Conservation (phyloP, 441 rosid species). For the Croton laevigatus region DNA sequence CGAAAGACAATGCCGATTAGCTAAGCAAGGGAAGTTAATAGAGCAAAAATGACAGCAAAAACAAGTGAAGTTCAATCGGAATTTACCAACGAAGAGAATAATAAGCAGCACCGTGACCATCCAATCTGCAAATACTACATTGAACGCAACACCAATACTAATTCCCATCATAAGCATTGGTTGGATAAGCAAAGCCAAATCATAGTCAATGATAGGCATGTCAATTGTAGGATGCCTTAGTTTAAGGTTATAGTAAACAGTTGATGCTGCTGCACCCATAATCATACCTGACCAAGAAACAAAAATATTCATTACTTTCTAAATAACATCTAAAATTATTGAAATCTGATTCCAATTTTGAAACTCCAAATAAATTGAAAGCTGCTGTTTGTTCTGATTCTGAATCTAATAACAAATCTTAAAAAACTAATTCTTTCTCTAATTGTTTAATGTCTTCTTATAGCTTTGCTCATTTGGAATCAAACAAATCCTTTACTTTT, state of each 20-base stretch:
- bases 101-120: conserved; percentile 64
- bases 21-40: not conserved
- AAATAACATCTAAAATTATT: too few species aligned
- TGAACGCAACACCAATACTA: conserved; percentile 60
- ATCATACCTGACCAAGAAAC: conserved; percentile 51
- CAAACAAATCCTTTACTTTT: not conserved
- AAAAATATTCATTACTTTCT: not conserved
- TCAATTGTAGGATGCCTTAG: conserved; percentile 62
- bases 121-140: conserved; percentile 69
- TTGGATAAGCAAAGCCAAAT: conserved; percentile 61
- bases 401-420: not conserved
- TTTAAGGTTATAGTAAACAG: conserved; percentile 55
- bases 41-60: not conserved
- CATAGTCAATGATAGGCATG: conserved; percentile 60
- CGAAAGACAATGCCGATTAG: not conserved
- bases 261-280: conserved; percentile 58
- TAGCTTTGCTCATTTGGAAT: not conserved
- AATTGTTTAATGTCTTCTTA: not conserved
- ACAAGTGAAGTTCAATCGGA: not conserved
- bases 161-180: conserved; percentile 73
- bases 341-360: not conserved
- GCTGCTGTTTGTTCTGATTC: not conserved
- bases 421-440: not conserved
- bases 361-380: not conserved
- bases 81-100: conserved; percentile 49